Evolutionary conservation across 495 filamentous ascomycete species (phyloP).

Genomic region (Talaromyces adpressus): DNA sequence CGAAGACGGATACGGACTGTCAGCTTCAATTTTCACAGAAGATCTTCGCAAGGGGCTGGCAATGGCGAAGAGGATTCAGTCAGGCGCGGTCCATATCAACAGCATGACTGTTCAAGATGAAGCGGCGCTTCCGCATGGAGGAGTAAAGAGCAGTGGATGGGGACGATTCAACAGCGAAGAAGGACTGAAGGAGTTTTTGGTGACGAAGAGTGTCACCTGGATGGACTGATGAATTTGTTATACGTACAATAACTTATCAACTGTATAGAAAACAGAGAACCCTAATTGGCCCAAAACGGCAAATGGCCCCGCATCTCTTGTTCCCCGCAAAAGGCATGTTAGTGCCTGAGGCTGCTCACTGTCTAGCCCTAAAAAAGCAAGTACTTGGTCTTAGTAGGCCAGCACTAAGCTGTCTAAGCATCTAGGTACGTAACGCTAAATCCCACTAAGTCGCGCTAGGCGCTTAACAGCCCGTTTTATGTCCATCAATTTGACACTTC

Average conservation of each 20-base stretch:
- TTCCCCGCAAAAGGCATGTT: not conserved
- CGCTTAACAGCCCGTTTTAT: not conserved
- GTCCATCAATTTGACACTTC: not conserved
- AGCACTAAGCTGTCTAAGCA: not conserved
- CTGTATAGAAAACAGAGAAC: not conserved
- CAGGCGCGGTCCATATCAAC: constrained; percentile 77
- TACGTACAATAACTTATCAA: not conserved
- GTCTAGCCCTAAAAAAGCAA: not conserved
- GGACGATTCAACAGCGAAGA: constrained; percentile 54
- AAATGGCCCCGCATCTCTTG: not conserved
- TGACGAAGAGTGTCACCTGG: constrained; percentile 78
- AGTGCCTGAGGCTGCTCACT: not conserved
- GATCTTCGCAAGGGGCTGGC: constrained; percentile 38
- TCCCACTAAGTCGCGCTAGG: not conserved
- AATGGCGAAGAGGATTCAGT: constrained; percentile 45
- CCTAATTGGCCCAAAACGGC: not conserved
- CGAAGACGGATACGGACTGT: constrained; percentile 39
- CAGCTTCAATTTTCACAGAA: constrained; percentile 41
- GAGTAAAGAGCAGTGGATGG: constrained; percentile 77
- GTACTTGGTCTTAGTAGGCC: not conserved
- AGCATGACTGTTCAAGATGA: constrained; percentile 85
- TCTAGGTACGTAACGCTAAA: not conserved
- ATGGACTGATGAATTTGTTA: constrained; percentile 22
- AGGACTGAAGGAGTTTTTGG: constrained; percentile 67
- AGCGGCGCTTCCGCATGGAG: constrained; percentile 69